These are phyloP conservation scores for Chlorella sp. DNA, from an alignment of 139 green algal species.

Conservation along the genomic window DNA sequence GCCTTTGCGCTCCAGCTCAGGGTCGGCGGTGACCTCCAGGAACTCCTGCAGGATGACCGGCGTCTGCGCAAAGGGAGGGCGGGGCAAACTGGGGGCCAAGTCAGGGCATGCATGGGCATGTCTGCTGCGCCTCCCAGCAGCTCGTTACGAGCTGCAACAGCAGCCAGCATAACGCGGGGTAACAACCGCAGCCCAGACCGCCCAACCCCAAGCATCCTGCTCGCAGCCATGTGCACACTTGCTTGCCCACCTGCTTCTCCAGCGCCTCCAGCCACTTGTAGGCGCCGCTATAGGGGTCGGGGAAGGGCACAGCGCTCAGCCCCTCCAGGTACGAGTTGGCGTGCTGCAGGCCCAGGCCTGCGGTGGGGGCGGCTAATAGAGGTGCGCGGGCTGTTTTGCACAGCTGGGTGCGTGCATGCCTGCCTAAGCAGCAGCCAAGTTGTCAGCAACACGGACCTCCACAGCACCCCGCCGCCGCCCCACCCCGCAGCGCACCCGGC, in stretches of 20 bases:
- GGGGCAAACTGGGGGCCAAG: not conserved
- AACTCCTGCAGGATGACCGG: conserved; percentile 42
- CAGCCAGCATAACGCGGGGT: too few species aligned
- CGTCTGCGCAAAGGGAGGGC: not conserved
- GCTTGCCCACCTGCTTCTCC: conserved; percentile 23
- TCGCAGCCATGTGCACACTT: too few species aligned
- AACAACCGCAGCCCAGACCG: too few species aligned
- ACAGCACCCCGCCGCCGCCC: not conserved
- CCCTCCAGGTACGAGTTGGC: conserved; percentile 47
- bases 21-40: conserved; percentile 24
- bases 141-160: too few species aligned
- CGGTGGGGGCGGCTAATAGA: not conserved
- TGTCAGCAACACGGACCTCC: not conserved
- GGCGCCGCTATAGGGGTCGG: conserved; percentile 10
- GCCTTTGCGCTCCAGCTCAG: conserved; percentile 40
- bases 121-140: not conserved
- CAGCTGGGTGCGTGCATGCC: too few species aligned
- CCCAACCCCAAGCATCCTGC: too few species aligned
- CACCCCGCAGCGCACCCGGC: not conserved
- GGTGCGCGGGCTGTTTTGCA: too few species aligned
- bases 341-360: conserved; percentile 39
- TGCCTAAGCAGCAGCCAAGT: too few species aligned
- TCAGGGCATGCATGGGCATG: not conserved
- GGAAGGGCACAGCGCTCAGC: conserved; percentile 42
- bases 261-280: conserved; percentile 47